Conservation (phyloP, 306 rosid species). For the Pyrus betulifolia region DNA sequence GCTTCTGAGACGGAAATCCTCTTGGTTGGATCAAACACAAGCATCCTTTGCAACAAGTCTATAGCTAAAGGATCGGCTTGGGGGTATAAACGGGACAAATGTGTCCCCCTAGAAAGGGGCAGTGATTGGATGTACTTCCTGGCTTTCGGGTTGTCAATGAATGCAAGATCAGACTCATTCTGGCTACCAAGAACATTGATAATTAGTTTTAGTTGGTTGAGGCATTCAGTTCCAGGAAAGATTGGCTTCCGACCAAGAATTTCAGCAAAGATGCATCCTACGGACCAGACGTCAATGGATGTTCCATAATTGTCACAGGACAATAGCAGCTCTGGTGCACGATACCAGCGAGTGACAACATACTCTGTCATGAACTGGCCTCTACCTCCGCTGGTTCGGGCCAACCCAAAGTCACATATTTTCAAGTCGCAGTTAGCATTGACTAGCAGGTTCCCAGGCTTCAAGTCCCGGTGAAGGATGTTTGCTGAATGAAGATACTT, state of each 20-base stretch:
- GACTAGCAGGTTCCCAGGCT: conserved; percentile 81
- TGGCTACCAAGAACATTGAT: conserved; percentile 74
- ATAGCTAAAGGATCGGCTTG: conserved; percentile 71
- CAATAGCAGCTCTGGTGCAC: conserved; percentile 85
- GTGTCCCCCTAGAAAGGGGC: conserved; percentile 48
- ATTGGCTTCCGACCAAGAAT: conserved; percentile 80
- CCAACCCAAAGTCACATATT: conserved; percentile 86
- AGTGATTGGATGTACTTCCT: conserved; percentile 52
- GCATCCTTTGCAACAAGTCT: conserved; percentile 77
- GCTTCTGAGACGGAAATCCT: conserved; percentile 71
- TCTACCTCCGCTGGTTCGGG: conserved; percentile 55
- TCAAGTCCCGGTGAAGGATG: conserved; percentile 82
- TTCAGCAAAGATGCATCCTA: conserved; percentile 92
- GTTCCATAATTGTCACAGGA: conserved; percentile 79
- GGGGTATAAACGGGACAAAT: conserved; percentile 53
- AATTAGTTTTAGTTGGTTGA: conserved; percentile 70
- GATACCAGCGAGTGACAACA: conserved; percentile 92
- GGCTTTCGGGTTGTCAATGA: conserved; percentile 59
- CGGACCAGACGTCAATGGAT: conserved; percentile 89
- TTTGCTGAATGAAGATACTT: conserved; percentile 82
- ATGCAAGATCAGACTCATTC: conserved; percentile 42
- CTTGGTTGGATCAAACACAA: conserved; percentile 74
- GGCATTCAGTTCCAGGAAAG: conserved; percentile 74
- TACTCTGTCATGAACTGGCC: conserved; percentile 86
- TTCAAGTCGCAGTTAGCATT: conserved; percentile 71